phyloP scores from a whole-genome alignment of 768 basidiomycete genomes.

The Pholiota molesta region DNA sequence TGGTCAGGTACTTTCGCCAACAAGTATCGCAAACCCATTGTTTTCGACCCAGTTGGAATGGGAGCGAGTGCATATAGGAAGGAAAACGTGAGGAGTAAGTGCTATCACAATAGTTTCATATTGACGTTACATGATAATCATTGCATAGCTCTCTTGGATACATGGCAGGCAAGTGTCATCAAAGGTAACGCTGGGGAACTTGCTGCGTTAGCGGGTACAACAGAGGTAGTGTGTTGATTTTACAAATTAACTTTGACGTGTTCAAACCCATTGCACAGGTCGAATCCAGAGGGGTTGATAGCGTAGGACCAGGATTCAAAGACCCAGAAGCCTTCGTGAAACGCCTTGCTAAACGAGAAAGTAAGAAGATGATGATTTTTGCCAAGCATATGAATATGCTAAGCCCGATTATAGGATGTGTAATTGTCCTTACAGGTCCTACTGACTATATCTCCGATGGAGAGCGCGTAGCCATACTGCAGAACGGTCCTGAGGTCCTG shows the following conservation, averaged over 20 bases:
- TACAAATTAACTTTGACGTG: neutral
- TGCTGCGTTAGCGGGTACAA: slow-evolving; percentile 72
- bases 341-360: slow-evolving; percentile 70
- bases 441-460: slow-evolving; percentile 89
- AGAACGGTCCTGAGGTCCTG: slow-evolving; percentile 76
- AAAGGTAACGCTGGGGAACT: slow-evolving; percentile 95
- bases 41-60: slow-evolving; percentile 92
- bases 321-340: slow-evolving; percentile 75
- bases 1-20: slow-evolving; percentile 60
- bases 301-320: slow-evolving; percentile 73
- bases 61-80: slow-evolving; percentile 81
- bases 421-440: slow-evolving; percentile 80
- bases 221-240: slow-evolving; percentile 52
- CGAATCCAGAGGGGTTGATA: slow-evolving; percentile 82
- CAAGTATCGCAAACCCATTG: slow-evolving; percentile 66
- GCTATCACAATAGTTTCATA: neutral
- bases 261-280: slow-evolving; percentile 46
- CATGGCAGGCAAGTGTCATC: slow-evolving; percentile 88
- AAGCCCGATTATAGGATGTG: slow-evolving; percentile 54
- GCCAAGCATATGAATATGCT: neutral
- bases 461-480: slow-evolving; percentile 59
- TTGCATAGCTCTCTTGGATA: slow-evolving; percentile 61
- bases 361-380: slow-evolving; percentile 43
- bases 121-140: neutral
- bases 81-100: slow-evolving; percentile 57